These are phyloP conservation scores for Plasmopara viticola DNA, from an alignment of 352 stramenopile genomes.

Conservation along the genomic window DNA sequence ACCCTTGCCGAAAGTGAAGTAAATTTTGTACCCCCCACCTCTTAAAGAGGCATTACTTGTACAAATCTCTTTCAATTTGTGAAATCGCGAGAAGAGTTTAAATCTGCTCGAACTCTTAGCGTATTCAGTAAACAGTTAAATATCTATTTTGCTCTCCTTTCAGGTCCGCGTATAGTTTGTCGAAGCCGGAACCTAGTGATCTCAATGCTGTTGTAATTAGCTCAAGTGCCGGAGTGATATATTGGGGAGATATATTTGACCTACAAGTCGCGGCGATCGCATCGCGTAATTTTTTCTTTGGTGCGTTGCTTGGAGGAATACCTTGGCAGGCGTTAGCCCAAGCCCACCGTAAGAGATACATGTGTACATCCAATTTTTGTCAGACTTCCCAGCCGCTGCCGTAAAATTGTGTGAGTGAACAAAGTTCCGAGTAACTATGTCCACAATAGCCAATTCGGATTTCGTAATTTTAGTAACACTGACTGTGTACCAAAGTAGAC, in stretches of 20 bases:
- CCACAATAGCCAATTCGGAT: not conserved
- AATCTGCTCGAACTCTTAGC: not conserved
- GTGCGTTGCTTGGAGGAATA: conserved; percentile 1
- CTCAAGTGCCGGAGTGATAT: not conserved
- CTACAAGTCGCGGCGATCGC: not conserved
- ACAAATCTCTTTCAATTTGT: not conserved
- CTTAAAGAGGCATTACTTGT: conserved; percentile 7
- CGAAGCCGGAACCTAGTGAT: not conserved
- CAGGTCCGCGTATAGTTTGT: conserved; percentile 1
- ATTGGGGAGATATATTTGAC: not conserved
- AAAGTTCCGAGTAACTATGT: conserved; percentile 1
- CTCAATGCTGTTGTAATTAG: not conserved
- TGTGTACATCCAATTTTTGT: conserved; percentile 3
- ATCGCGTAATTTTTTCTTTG: not conserved
- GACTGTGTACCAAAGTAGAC: not conserved
- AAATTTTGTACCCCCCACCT: conserved; percentile 6
- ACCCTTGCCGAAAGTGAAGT: conserved; percentile 6
- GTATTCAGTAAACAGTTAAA: not conserved
- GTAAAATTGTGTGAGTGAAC: not conserved
- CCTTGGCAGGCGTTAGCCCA: not conserved
- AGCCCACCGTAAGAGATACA: not conserved
- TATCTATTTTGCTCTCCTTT: not conserved
- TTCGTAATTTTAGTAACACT: not conserved
- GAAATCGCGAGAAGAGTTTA: not conserved
- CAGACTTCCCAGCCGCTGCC: not conserved